These are phyloP conservation scores for Thymus quinquecostatus DNA, from an alignment of 257 asterid genomes.

Conservation along the genomic window DNA sequence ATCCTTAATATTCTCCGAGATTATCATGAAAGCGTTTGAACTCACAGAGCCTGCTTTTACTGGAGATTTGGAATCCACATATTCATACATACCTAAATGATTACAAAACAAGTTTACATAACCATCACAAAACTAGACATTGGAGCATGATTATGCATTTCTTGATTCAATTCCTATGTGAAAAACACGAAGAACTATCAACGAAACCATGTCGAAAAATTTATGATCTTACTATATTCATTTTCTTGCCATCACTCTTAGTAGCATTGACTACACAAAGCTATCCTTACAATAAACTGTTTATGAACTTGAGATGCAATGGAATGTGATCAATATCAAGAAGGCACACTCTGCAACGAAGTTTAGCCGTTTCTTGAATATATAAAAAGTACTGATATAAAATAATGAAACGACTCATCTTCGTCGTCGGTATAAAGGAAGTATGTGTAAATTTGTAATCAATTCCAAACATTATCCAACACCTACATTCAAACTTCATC, in stretches of 20 bases:
- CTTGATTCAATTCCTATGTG: not conserved
- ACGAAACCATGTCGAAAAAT: not conserved
- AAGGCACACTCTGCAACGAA: not conserved
- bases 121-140: conserved; percentile 12
- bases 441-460: not conserved
- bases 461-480: not conserved
- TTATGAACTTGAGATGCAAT: not conserved
- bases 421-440: too few species aligned
- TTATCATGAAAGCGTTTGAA: conserved; percentile 46
- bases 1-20: conserved; percentile 66
- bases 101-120: conserved; percentile 19
- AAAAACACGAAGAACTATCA: not conserved
- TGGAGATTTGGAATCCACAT: conserved; percentile 42
- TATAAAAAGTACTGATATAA: too few species aligned
- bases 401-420: too few species aligned
- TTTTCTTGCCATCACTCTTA: not conserved
- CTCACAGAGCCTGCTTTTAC: conserved; percentile 44
- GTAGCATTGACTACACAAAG: conserved; percentile 10
- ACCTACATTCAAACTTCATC: not conserved
- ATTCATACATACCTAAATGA: conserved; percentile 23
- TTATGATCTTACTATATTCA: not conserved
- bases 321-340: not conserved
- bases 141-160: not conserved
- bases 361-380: too few species aligned
- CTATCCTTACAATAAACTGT: not conserved